Conservation (phyloP, 441 rosid species). For the Populus trichocarpa region DNA sequence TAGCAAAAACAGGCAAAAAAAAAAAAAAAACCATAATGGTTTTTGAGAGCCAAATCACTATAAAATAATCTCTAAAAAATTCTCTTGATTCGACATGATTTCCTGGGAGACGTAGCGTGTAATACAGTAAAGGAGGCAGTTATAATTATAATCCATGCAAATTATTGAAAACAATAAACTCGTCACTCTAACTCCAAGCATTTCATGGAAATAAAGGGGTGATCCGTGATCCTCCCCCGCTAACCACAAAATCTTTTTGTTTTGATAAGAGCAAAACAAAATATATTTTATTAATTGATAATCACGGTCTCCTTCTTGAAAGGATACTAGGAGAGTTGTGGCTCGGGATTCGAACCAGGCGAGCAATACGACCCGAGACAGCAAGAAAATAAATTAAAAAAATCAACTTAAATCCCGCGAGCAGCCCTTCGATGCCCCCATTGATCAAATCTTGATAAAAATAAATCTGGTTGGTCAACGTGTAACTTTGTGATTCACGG, state of each 20-base stretch:
- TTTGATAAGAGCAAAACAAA: not conserved
- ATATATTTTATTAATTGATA: not conserved
- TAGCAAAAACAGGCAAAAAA: no score
- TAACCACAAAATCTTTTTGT: not conserved
- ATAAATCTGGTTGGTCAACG: not conserved
- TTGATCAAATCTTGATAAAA: not conserved
- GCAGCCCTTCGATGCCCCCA: not conserved
- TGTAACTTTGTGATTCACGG: not conserved
- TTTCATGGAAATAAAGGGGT: not conserved
- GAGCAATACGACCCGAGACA: not conserved
- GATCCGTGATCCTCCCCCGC: no score
- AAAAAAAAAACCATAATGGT: no score
- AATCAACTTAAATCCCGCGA: not conserved
- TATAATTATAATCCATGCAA: no score
- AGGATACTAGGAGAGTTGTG: not conserved
- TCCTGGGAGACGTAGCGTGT: not conserved
- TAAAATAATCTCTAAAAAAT: no score
- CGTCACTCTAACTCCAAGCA: not conserved
- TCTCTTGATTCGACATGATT: not conserved
- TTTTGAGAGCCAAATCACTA: no score
- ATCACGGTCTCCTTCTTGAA: not conserved
- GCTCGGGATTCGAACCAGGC: not conserved
- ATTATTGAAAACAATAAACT: no score
- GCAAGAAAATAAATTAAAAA: not conserved
- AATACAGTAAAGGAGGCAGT: not conserved